Conservation (phyloP, 2,329 filamentous ascomycete species). For the Diaporthe caulivora region DNA sequence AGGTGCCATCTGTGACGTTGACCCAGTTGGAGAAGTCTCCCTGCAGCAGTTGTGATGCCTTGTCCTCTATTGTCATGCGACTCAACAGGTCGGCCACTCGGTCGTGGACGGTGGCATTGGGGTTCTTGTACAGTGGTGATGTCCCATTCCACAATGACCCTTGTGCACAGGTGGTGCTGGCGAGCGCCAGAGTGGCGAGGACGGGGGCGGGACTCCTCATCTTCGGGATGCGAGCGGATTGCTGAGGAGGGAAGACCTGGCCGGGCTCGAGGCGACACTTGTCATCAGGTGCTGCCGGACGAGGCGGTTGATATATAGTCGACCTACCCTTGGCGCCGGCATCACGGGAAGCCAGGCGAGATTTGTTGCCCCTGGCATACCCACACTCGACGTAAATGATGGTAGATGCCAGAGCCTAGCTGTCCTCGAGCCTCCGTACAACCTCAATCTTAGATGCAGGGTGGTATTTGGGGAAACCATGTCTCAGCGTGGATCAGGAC, state of each 20-base stretch:
- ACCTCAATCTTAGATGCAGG: slow-evolving; percentile 10
- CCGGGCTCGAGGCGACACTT: not conserved
- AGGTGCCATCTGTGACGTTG: slow-evolving; percentile 73
- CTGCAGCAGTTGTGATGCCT: slow-evolving; percentile 76
- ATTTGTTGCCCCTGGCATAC: slow-evolving; percentile 4
- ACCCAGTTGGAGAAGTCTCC: slow-evolving; percentile 82
- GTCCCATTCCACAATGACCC: slow-evolving; percentile 32
- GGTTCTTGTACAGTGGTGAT: slow-evolving; percentile 71
- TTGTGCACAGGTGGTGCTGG: slow-evolving; percentile 35
- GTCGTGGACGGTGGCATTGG: slow-evolving; percentile 71
- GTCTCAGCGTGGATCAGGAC: slow-evolving; percentile 29
- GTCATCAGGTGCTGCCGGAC: not conserved
- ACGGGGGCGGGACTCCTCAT: slow-evolving; percentile 22
- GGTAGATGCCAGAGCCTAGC: slow-evolving; percentile 20
- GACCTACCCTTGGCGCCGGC: slow-evolving; percentile 29
- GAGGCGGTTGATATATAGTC: slow-evolving; percentile 19
- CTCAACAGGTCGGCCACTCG: slow-evolving; percentile 76
- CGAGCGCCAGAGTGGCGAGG: slow-evolving; percentile 35
- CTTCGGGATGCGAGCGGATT: not conserved
- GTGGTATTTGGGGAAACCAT: slow-evolving; percentile 38
- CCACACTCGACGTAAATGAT: slow-evolving; percentile 1
- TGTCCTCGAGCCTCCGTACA: slow-evolving; percentile 26
- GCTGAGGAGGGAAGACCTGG: not conserved
- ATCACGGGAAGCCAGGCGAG: slow-evolving; percentile 21
- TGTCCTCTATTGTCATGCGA: slow-evolving; percentile 81